Evolutionary conservation across 2,329 filamentous ascomycete species (phyloP).

Genomic region (Macrophomina tecta): DNA sequence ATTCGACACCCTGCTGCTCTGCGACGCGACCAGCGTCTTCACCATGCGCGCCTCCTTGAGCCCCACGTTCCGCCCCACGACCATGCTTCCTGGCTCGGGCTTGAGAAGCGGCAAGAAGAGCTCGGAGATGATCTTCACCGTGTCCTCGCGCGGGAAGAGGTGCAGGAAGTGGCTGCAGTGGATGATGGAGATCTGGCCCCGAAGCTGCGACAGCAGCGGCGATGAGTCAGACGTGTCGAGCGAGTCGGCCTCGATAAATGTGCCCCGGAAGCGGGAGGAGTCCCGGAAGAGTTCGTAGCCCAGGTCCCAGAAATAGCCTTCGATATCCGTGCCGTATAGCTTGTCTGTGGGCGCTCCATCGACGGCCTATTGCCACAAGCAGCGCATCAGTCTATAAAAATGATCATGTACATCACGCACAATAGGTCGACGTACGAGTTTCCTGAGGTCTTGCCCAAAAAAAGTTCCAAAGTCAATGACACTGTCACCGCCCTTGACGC

Average conservation of each 20-base stretch:
- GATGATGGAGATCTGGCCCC: conserved; percentile 40
- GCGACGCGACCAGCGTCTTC: too few relatives aligned
- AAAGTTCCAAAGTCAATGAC: conserved; percentile 53
- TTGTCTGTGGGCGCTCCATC: conserved; percentile 37
- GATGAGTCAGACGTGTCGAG: conserved; percentile 2
- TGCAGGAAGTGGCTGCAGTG: conserved; percentile 50
- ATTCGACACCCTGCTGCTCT: too few relatives aligned
- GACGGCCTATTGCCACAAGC: too few relatives aligned
- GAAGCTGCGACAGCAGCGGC: conserved; percentile 39
- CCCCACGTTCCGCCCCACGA: conserved; percentile 61
- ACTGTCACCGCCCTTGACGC: conserved; percentile 42
- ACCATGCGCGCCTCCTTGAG: conserved; percentile 4
- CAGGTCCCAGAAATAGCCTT: conserved; percentile 56
- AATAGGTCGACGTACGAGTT: conserved; percentile 38
- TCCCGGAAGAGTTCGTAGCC: conserved; percentile 52
- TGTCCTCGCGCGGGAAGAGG: conserved; percentile 45
- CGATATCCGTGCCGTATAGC: conserved; percentile 49
- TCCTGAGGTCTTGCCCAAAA: conserved; percentile 54
- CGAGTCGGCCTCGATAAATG: conserved; percentile 59
- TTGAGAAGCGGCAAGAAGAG: conserved; percentile 39
- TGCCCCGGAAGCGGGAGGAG: conserved; percentile 46
- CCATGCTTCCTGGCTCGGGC: conserved; percentile 52
- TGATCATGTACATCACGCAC: background rate
- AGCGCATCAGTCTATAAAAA: conserved; percentile 39
- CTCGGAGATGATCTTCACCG: conserved; percentile 43